Base-by-base conservation (phyloP, 1,139 yeast genomes). In the Pichia sp. region DNA sequence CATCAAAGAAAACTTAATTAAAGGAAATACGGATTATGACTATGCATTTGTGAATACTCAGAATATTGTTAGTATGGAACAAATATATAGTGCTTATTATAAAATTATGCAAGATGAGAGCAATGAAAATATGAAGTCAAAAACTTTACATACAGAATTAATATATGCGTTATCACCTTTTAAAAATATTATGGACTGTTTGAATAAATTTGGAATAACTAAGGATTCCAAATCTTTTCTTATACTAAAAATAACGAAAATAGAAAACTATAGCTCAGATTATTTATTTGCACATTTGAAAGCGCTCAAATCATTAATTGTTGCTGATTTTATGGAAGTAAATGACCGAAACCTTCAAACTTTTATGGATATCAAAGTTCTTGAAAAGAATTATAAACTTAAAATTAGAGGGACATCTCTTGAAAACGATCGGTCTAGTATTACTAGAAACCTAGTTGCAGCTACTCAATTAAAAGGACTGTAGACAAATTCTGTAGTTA, bases 151-250 rank as follows among this genome's bases (percentile, higher is more conserved):
- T 51, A 74, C 82, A 1, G 84, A 79, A 55, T 60, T 75, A 20
- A 69, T 79, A 13, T 70, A 76, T 53, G 70, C 77, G 41, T 61
- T 79, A 46, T 72, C 82, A 2, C 79, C 81, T 1, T 70, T 72
- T 26, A 75, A 74, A 46, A 64, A 64, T 45, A 61, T 64, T n/a
- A 54, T 60, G 56, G 66, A 63, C 30, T 60, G 66, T 39, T 51
- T 64, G 39, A 61, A 57, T 36, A 60, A 55, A 38, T 59, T 62
- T 45, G 68, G 68, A n/a, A 53, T 64, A 26, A 54, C 60, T 1
- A 41, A 47, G 23, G 46, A 42, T 1, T 47, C 58, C 0, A 40
- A 41, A 1, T 48, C 52, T 32, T 18, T 64, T 12, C 26, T 63
- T 11, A 58, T 55, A 8, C 26, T 62, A 8, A 71, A 71, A 50